Conservation (phyloP, 2,329 filamentous ascomycete genomes). For the Fusarium torulosum region DNA sequence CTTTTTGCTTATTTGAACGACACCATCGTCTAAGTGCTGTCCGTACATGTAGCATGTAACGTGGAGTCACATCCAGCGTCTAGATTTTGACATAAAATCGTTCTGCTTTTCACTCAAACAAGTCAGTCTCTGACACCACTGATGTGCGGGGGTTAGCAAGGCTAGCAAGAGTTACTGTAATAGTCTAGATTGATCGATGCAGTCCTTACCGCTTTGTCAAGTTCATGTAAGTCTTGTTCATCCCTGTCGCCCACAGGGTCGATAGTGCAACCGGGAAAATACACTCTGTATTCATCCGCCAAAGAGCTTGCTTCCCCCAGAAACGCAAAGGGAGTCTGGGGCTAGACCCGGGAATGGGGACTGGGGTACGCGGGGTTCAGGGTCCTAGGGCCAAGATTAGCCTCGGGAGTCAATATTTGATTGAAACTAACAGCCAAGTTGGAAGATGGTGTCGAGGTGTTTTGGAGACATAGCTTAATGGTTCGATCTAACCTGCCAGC, state of each 20-base stretch:
- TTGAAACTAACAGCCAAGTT: neutral
- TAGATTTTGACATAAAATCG: neutral
- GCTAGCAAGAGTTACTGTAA: neutral
- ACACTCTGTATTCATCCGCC: constrained; percentile 43
- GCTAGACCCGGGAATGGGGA: constrained; percentile 19
- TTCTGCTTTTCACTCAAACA: neutral
- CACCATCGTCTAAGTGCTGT: neutral
- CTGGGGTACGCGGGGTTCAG: constrained; percentile 27
- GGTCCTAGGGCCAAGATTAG: constrained; percentile 2
- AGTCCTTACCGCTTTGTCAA: constrained; percentile 4
- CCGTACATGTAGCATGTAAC: neutral
- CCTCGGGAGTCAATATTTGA: too few species aligned
- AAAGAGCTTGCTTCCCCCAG: constrained; percentile 30
- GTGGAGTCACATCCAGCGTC: neutral
- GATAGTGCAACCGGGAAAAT: constrained; percentile 48
- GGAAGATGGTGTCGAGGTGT: neutral
- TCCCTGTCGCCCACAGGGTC: constrained; percentile 30
- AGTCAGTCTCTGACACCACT: neutral
- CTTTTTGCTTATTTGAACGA: constrained; percentile 16
- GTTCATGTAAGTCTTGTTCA: constrained; percentile 17
- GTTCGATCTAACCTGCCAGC: constrained; percentile 2
- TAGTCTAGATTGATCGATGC: constrained; percentile 17
- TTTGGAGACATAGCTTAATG: neutral
- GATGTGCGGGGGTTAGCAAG: neutral
- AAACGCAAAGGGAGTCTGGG: constrained; percentile 40